A percentile compares a stretch with the other conserved stretches of the same genome.
Evolutionary conservation across 306 rosid genomes (phyloP).

Genomic region (Inga laurina): DNA sequence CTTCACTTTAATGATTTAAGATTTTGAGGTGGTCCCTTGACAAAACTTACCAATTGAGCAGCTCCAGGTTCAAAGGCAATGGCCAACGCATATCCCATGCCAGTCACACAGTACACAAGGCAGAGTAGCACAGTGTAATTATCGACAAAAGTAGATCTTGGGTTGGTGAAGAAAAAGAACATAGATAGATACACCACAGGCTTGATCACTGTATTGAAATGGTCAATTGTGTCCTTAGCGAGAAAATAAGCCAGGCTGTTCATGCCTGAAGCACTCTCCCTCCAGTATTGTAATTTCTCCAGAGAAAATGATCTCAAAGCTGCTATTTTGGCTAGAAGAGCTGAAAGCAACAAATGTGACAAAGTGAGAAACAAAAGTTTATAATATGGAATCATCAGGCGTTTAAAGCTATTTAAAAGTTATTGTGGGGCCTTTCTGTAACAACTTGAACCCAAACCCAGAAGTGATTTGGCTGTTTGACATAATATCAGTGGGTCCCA

Average conservation of each 20-base stretch:
- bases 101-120: conserved; percentile 95
- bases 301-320: conserved; percentile 90
- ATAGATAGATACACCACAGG: conserved; percentile 91
- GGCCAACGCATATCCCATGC: conserved; percentile 87
- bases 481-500: background rate
- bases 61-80: conserved; percentile 85
- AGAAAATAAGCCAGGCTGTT: conserved; percentile 98
- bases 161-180: conserved; percentile 91
- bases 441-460: background rate
- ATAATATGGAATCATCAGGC: background rate
- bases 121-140: conserved; percentile 75
- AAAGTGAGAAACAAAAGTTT: conserved; percentile 23
- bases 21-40: background rate
- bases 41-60: conserved; percentile 83
- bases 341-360: conserved; percentile 53
- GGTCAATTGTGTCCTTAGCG: conserved; percentile 88
- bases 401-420: background rate
- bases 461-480: background rate
- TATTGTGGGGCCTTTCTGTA: background rate
- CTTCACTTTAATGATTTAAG: background rate
- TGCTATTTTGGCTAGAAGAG: conserved; percentile 92
- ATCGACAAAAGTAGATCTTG: conserved; percentile 77
- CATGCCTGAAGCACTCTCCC: conserved; percentile 93
- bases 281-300: conserved; percentile 83
- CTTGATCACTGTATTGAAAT: conserved; percentile 74